Evolutionary conservation across 192 early-diverging fungal genomes (phyloP), one percentile per base, ranked within the genome.

Genomic region (Podila epicladia): DNA sequence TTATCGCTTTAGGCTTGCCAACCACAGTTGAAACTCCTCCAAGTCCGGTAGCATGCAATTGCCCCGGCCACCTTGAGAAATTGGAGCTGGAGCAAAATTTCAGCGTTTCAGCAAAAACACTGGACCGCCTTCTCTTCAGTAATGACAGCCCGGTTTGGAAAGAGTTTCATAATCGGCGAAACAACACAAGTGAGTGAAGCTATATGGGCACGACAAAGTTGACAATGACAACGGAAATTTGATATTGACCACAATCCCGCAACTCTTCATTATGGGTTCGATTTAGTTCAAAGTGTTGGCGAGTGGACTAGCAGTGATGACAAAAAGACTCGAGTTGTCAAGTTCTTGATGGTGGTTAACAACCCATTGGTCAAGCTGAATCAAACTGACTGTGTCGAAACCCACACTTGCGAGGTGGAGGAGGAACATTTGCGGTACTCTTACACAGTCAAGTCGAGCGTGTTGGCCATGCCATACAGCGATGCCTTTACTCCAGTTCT

Each of bases 301-400:
- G 77, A 80, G 22, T 80, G 77, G 77, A 37, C 29, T 1, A 19
- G 26, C 0, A 32, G 9, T 37, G 73, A 45, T 1, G 73, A n/a
- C 11, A 59, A 68, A 17, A 71, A 69, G 22, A 48, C 82, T n/a
- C 83, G 92, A 45, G 80, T 78, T 5, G 64, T 91, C 3, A 91
- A 86, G 29, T 93, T 86, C 62, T 86, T 85, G 28, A 92, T 94
- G 89, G 88, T 91, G 1, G 86, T 94, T 31, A 93, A 88, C 53
- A 91, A 92, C 63, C 90, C 93, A 12, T 90, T 93, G 87, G 91
- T 93, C 28, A 94, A 92, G 75, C 71, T 89, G 20, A 93, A 93
- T 49, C 91, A 93, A 67, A 88, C 90, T 0, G 86, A 91, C 11
- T 90, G 91, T 9, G 80, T 89, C 15, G 86, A 90, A 20, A 89